phyloP scores from a whole-genome alignment of 2,329 filamentous ascomycete species.

The Thermoascus crustaceus region DNA sequence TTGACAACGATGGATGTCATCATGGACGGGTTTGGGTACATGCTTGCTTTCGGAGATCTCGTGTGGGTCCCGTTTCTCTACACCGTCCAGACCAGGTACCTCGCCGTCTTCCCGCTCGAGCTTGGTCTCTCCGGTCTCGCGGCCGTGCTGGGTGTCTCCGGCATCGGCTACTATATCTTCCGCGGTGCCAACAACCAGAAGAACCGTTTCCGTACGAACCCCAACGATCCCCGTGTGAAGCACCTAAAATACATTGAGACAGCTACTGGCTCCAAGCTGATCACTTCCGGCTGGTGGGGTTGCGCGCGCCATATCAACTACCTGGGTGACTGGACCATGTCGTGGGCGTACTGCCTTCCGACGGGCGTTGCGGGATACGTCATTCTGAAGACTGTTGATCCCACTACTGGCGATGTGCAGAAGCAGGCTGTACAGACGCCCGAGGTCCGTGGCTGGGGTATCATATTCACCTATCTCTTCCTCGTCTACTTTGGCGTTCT shows the following conservation, averaged over 20 bases:
- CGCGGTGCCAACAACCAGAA: slow-evolving; percentile 90
- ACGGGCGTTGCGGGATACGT: slow-evolving; percentile 78
- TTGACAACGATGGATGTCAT: slow-evolving; percentile 93
- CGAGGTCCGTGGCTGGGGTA: slow-evolving; percentile 71
- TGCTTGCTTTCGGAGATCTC: slow-evolving; percentile 87
- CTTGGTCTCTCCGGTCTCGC: slow-evolving; percentile 61
- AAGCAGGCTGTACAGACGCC: slow-evolving; percentile 66
- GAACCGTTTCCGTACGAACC: slow-evolving; percentile 85
- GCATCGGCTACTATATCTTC: slow-evolving; percentile 80
- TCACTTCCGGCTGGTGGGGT: slow-evolving; percentile 91
- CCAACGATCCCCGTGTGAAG: slow-evolving; percentile 66
- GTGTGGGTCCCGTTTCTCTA: slow-evolving; percentile 92
- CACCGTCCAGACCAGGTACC: slow-evolving; percentile 73
- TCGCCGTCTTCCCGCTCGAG: slow-evolving; percentile 71
- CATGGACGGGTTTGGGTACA: slow-evolving; percentile 87
- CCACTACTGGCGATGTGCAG: slow-evolving; percentile 53
- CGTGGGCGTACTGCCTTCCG: slow-evolving; percentile 82
- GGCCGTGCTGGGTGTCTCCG: slow-evolving; percentile 59
- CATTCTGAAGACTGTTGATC: slow-evolving; percentile 46
- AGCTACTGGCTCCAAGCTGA: slow-evolving; percentile 67
- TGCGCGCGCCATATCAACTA: slow-evolving; percentile 91
- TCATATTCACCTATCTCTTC: slow-evolving; percentile 90
- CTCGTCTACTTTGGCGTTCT: slow-evolving; percentile 83
- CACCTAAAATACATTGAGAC: slow-evolving; percentile 85
- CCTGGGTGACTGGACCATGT: slow-evolving; percentile 87